Conservation (phyloP, 192 early-diverging fungal genomes). For the Haplosporangium gracile region DNA sequence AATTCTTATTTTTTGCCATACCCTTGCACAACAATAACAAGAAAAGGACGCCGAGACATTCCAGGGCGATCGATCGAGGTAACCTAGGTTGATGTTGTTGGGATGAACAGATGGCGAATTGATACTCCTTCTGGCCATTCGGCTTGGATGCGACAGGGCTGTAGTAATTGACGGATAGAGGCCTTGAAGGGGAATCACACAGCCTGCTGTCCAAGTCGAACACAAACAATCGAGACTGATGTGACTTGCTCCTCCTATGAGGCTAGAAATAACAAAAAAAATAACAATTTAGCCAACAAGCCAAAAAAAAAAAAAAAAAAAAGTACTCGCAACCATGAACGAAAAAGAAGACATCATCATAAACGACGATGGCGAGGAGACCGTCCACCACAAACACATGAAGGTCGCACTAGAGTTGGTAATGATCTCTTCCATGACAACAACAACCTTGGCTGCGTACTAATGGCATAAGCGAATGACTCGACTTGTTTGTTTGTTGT, state of each 20-base stretch:
- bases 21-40: neutral
- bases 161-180: too few relatives aligned
- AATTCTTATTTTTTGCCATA: neutral
- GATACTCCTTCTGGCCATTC: neutral
- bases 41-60: neutral
- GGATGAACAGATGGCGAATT: neutral
- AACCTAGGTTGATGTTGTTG: neutral
- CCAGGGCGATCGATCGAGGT: neutral
- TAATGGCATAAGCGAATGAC: neutral
- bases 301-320: neutral
- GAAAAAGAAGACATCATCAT: neutral
- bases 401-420: conserved; percentile 51
- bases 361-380: conserved; percentile 12
- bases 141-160: neutral
- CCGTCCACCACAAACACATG: conserved; percentile 56
- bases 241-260: too few relatives aligned
- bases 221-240: too few relatives aligned
- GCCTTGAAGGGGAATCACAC: too few relatives aligned
- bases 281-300: too few relatives aligned
- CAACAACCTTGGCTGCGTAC: neutral
- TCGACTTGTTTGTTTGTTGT: neutral
- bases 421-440: neutral
- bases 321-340: neutral
- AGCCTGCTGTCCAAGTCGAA: too few relatives aligned
- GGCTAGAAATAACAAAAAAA: too few relatives aligned